Evolutionary conservation across 2,329 filamentous ascomycete species (phyloP), one percentile per base, ranked within the genome.

Genomic region (Nakataea oryzae): DNA sequence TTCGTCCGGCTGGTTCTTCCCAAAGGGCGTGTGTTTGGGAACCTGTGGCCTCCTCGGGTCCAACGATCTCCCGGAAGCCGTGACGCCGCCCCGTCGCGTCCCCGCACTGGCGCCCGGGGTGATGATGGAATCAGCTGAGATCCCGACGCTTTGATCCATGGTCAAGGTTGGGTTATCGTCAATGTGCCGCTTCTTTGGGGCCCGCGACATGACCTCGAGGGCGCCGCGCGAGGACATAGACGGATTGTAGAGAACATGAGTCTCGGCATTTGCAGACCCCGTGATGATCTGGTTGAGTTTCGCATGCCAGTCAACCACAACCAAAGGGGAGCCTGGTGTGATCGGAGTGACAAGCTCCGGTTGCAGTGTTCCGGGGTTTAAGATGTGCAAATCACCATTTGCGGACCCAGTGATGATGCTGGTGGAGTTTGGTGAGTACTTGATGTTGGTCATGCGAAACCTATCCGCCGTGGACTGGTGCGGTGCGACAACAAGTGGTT

Each of bases 201-300:
- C 92, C 70, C 91, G 90, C 65, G 89, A 93, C 86, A 99, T 92
- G 66, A 97, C 89, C 64, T 91, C 86, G 62, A 92, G 87, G 3
- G 93, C 95, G 63, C 95, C 95, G 64, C 86, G 87, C 14, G 73
- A 82, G 27, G 95, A 99, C 67, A 86, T 87, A n/a, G 80, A 84
- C 2, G 95, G 95, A 70, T 90, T 93, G 78, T 95, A 99, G 58
- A 99, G 86, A 55, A 97, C 83, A 70, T 93, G 93, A 0, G 90
- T 92, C 74, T 96, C 90, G 62, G 88, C 87, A 70, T 97, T 96
- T 61, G 91, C 91, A 57, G 93, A 97, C 63, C 93, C 93, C 11
- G 93, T 96, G 66, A 97, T 75, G 69, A 99, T 96, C 71, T 99
- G 95, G 72, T 99, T 97, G 70, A 99, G 86, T 74, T 92, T 96